Conservation (phyloP, 352 stramenopile genomes). For the Globisporangium sylvaticum region DNA sequence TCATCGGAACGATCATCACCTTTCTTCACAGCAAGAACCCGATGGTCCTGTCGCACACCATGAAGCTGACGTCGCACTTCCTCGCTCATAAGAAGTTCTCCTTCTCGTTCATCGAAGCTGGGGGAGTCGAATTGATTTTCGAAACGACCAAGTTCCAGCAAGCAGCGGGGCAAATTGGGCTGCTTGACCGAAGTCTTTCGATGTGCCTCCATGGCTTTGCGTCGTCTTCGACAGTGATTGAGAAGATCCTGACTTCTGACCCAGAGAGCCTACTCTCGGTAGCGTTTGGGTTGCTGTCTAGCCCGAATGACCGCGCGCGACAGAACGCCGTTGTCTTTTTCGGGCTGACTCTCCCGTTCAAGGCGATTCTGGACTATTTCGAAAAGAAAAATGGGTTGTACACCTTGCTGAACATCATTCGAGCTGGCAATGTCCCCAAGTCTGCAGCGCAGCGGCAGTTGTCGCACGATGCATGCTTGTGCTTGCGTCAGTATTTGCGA, state of each 20-base stretch:
- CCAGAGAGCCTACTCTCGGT: slow-evolving; percentile 55
- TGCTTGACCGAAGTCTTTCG: slow-evolving; percentile 72
- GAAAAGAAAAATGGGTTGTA: slow-evolving; percentile 84
- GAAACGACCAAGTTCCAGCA: slow-evolving; percentile 55
- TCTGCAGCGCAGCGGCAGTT: slow-evolving; percentile 74
- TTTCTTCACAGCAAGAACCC: slow-evolving; percentile 85
- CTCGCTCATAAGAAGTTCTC: slow-evolving; percentile 85
- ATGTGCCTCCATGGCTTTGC: slow-evolving; percentile 86
- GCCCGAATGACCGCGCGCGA: slow-evolving; percentile 70
- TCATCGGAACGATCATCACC: slow-evolving; percentile 75
- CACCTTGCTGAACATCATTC: slow-evolving; percentile 82
- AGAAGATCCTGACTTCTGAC: slow-evolving; percentile 60
- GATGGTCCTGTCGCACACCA: slow-evolving; percentile 69
- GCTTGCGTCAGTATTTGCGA: slow-evolving; percentile 78
- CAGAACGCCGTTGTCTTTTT: slow-evolving; percentile 87
- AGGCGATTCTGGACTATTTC: slow-evolving; percentile 79
- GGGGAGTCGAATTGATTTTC: slow-evolving; percentile 72
- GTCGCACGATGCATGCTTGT: slow-evolving; percentile 80
- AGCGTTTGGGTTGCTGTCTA: slow-evolving; percentile 63
- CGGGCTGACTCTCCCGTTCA: slow-evolving; percentile 74
- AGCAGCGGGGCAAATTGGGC: slow-evolving; percentile 42
- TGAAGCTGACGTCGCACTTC: slow-evolving; percentile 85
- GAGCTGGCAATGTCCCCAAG: slow-evolving; percentile 72
- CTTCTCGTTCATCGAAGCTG: slow-evolving; percentile 70
- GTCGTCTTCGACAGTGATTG: slow-evolving; percentile 73